Evolutionary conservation across 2,329 filamentous ascomycete species (phyloP).

Genomic region (Cladosporium sp.): DNA sequence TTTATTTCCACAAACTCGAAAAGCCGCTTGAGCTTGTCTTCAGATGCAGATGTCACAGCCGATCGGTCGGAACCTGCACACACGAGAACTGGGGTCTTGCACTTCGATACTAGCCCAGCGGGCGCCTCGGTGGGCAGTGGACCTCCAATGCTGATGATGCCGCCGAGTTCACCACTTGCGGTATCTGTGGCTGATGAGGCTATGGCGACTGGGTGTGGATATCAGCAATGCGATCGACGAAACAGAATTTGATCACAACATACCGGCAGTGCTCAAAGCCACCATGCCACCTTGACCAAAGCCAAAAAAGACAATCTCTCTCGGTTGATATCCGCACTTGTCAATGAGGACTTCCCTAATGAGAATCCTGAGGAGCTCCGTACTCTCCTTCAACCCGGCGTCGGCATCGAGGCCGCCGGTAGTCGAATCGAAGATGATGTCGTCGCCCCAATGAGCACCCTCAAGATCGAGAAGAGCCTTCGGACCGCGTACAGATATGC

Average conservation of each 20-base stretch:
- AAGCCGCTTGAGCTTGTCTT: constrained; percentile 56
- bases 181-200: constrained; percentile 14
- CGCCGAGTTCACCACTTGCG: constrained; percentile 43
- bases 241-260: constrained; percentile 15
- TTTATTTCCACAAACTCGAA: constrained; percentile 57
- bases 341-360: constrained; percentile 41
- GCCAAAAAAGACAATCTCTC: constrained; percentile 51
- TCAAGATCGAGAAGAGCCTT: constrained; percentile 61
- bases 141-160: constrained; percentile 61
- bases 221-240: not conserved
- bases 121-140: constrained; percentile 48
- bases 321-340: constrained; percentile 46
- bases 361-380: constrained; percentile 38
- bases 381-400: constrained; percentile 45
- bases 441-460: constrained; percentile 60
- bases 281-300: constrained; percentile 56
- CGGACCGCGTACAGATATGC: constrained; percentile 69
- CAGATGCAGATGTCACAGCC: constrained; percentile 55
- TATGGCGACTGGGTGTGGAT: constrained; percentile 15
- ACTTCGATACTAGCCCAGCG: constrained; percentile 44
- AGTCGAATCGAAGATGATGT: constrained; percentile 51
- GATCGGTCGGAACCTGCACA: constrained; percentile 52
- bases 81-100: constrained; percentile 59
- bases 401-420: constrained; percentile 52
- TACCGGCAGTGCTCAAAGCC: constrained; percentile 42